These are phyloP conservation scores for Polychaeton citri DNA, from an alignment of 2,329 filamentous ascomycete genomes.

Conservation along the genomic window DNA sequence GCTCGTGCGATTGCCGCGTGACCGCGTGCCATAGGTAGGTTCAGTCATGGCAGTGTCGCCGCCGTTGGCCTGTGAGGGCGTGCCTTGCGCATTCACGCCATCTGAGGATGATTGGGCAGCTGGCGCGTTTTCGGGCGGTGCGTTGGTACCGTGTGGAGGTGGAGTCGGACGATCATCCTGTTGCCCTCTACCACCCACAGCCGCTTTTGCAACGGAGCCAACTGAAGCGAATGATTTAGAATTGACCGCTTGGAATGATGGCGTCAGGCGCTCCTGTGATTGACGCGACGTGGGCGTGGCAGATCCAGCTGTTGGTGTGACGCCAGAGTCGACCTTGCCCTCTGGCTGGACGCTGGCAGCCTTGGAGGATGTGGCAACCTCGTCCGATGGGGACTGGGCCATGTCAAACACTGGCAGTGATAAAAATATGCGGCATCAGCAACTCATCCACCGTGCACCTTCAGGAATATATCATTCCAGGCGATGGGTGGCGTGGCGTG, in stretches of 20 bases:
- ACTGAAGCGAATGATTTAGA: neutral
- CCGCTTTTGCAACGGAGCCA: neutral
- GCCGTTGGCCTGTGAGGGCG: constrained; percentile 8
- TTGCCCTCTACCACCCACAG: neutral
- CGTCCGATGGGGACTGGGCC: constrained; percentile 9
- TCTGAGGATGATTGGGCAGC: constrained; percentile 4
- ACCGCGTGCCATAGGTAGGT: constrained; percentile 74
- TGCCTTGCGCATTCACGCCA: constrained; percentile 4
- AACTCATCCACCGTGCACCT: neutral
- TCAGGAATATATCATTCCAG: too few species aligned
- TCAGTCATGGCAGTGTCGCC: constrained; percentile 16
- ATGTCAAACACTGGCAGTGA: constrained; percentile 4
- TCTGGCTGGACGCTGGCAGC: neutral
- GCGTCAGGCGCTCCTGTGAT: neutral
- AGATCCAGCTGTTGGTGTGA: neutral
- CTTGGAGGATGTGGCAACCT: constrained; percentile 7
- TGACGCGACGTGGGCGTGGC: neutral
- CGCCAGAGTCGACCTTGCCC: neutral
- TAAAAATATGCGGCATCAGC: neutral
- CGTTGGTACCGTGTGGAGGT: neutral
- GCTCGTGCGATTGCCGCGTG: constrained; percentile 70
- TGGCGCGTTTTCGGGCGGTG: neutral
- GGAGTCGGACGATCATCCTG: neutral
- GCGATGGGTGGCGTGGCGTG: too few species aligned
- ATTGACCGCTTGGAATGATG: neutral